phyloP scores from a whole-genome alignment of 2,329 filamentous ascomycete genomes.

The Ophiostoma australiae region DNA sequence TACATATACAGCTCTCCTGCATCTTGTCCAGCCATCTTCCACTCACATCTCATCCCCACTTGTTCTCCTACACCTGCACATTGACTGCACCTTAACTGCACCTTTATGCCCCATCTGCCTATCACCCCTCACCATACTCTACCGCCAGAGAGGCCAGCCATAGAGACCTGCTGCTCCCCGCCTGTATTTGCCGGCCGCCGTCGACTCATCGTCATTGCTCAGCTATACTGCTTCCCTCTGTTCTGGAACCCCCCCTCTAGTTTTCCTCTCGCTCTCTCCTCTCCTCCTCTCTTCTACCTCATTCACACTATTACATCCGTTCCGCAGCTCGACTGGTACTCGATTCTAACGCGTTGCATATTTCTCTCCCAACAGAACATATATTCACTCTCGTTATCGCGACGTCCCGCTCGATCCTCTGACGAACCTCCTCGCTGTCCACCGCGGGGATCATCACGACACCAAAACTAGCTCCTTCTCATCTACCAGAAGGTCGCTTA shows the following conservation, averaged over 20 bases:
- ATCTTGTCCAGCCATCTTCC: slow-evolving; percentile 19
- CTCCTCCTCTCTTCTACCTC: neutral
- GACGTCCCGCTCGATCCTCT: neutral
- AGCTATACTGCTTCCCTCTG: neutral
- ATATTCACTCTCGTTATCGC: slow-evolving; percentile 7
- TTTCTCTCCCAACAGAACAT: neutral
- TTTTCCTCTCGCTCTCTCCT: neutral
- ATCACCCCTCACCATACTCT: neutral
- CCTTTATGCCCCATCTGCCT: neutral
- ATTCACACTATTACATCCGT: neutral
- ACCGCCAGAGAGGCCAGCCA: slow-evolving; percentile 8
- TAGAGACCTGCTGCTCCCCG: slow-evolving; percentile 3
- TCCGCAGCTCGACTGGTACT: neutral
- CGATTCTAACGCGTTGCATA: neutral
- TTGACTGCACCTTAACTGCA: neutral
- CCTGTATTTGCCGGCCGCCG: neutral
- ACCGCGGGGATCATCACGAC: neutral
- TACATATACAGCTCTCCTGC: slow-evolving; percentile 18
- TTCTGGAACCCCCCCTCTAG: neutral
- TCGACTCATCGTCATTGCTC: slow-evolving; percentile 3
- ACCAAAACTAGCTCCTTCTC: neutral
- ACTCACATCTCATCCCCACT: slow-evolving; percentile 23
- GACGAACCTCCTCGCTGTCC: neutral
- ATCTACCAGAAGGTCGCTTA: neutral
- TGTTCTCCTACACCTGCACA: slow-evolving; percentile 15